Conservation (phyloP, 805 yeast genomes). For the Ogataea allantospora region DNA sequence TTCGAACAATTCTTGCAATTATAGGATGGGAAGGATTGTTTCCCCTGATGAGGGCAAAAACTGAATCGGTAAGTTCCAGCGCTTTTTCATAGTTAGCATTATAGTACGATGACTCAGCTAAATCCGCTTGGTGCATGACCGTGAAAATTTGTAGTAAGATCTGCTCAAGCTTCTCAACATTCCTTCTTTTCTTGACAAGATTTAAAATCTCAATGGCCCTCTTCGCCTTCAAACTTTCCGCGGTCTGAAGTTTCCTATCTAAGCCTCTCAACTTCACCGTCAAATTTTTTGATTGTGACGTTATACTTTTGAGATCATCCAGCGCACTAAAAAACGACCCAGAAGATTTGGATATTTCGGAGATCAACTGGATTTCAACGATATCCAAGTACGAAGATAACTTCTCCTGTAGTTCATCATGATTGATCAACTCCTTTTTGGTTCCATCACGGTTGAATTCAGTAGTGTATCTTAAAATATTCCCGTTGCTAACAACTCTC, state of each 20-base stretch:
- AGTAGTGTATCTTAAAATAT: conserved; percentile 34
- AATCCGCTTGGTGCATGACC: conserved; percentile 44
- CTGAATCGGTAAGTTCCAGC: conserved; percentile 54
- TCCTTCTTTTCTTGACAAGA: conserved; percentile 50
- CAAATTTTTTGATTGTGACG: conserved; percentile 51
- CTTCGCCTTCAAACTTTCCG: conserved; percentile 50
- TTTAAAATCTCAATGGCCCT: conserved; percentile 51
- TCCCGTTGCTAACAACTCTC: conserved; percentile 62
- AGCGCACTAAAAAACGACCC: conserved; percentile 82
- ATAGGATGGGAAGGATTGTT: conserved; percentile 32
- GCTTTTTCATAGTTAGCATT: conserved; percentile 51
- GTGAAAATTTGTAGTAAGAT: conserved; percentile 54
- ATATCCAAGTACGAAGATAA: conserved; percentile 80
- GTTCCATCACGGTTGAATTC: conserved; percentile 32
- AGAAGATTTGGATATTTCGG: conserved; percentile 82
- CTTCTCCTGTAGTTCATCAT: conserved; percentile 66
- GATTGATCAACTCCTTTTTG: conserved; percentile 44
- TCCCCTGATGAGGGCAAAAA: conserved; percentile 61
- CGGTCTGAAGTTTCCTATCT: conserved; percentile 40
- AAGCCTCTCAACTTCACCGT: conserved; percentile 47
- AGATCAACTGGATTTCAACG: conserved; percentile 76
- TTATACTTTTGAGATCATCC: conserved; percentile 69
- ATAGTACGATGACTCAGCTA: conserved; percentile 46
- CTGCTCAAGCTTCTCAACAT: conserved; percentile 63
- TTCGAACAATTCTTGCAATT: conserved; percentile 30